Evolutionary conservation across 345 rosid genomes (phyloP).

Genomic region (Trapa incisa): DNA sequence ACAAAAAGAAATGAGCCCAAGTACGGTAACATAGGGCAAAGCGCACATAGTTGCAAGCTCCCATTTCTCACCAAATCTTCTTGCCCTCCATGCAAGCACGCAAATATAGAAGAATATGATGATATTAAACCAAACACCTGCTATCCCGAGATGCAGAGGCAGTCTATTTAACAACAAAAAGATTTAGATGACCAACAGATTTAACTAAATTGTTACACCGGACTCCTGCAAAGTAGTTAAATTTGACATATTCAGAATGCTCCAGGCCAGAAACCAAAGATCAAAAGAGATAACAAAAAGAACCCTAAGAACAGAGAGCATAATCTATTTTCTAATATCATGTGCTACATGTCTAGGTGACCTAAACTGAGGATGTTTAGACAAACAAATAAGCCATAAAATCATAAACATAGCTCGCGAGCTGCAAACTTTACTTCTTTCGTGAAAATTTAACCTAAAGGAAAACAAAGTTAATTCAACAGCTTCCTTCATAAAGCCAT

Average conservation of each 20-base stretch:
- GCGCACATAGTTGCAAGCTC: slow-evolving; percentile 58
- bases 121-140: slow-evolving; percentile 48
- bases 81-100: slow-evolving; percentile 59
- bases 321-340: not conserved
- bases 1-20: slow-evolving; percentile 74
- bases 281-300: not conserved
- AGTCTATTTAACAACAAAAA: slow-evolving; percentile 37
- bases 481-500: not conserved
- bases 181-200: slow-evolving; percentile 8
- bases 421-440: not conserved
- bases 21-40: slow-evolving; percentile 71
- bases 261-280: not conserved
- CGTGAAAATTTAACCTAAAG: not conserved
- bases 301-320: not conserved
- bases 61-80: slow-evolving; percentile 92
- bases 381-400: too few relatives aligned
- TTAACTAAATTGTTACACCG: not conserved
- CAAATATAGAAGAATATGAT: slow-evolving; percentile 66
- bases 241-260: not conserved
- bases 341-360: not conserved
- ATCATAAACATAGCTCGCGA: not conserved
- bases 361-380: too few relatives aligned
- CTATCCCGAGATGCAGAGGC: slow-evolving; percentile 71
- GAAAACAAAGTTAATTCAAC: not conserved
- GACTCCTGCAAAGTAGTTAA: not conserved